These are phyloP conservation scores for Collariella sp. DNA, from an alignment of 495 filamentous ascomycete genomes.

Conservation along the genomic window DNA sequence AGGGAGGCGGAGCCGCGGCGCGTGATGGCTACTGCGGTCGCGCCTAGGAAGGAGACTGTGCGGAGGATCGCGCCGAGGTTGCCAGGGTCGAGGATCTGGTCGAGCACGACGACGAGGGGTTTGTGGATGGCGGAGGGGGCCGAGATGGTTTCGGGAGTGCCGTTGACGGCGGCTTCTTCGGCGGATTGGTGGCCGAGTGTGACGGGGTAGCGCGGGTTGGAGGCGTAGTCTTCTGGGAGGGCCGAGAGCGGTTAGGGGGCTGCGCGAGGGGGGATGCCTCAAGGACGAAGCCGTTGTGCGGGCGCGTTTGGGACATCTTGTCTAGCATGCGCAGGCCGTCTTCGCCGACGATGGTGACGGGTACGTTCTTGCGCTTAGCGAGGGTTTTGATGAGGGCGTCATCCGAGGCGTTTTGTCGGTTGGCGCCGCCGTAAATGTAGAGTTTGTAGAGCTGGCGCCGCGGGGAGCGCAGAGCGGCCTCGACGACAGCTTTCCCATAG, in stretches of 20 bases:
- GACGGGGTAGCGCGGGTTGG: slow-evolving; percentile 12
- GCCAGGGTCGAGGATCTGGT: slow-evolving; percentile 78
- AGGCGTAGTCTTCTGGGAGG: slow-evolving; percentile 32
- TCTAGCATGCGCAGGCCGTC: slow-evolving; percentile 57
- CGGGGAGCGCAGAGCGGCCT: slow-evolving; percentile 62
- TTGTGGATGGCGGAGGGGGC: slow-evolving; percentile 44
- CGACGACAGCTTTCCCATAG: slow-evolving; percentile 74
- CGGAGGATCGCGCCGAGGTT: slow-evolving; percentile 87
- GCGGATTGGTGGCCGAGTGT: slow-evolving; percentile 54
- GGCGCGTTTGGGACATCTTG: slow-evolving; percentile 71
- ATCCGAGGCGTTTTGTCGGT: slow-evolving; percentile 33
- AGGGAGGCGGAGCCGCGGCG: slow-evolving; percentile 60
- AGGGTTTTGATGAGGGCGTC: slow-evolving; percentile 46
- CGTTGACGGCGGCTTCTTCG: slow-evolving; percentile 67
- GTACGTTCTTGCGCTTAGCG: slow-evolving; percentile 48
- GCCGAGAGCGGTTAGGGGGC: slow-evolving; percentile 56
- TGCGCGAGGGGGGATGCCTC: slow-evolving; percentile 78
- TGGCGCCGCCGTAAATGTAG: slow-evolving; percentile 59
- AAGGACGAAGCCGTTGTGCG: slow-evolving; percentile 85
- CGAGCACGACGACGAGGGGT: slow-evolving; percentile 72
- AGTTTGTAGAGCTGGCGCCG: slow-evolving; percentile 73
- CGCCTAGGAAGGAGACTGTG: slow-evolving; percentile 76
- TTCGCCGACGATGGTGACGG: slow-evolving; percentile 41
- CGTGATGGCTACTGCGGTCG: slow-evolving; percentile 63
- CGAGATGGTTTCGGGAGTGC: slow-evolving; percentile 39